A percentile compares a stretch with the other conserved stretches of the same genome.
Evolutionary conservation across 805 yeast genomes (phyloP).

Genomic region (Kodamaea restingae): DNA sequence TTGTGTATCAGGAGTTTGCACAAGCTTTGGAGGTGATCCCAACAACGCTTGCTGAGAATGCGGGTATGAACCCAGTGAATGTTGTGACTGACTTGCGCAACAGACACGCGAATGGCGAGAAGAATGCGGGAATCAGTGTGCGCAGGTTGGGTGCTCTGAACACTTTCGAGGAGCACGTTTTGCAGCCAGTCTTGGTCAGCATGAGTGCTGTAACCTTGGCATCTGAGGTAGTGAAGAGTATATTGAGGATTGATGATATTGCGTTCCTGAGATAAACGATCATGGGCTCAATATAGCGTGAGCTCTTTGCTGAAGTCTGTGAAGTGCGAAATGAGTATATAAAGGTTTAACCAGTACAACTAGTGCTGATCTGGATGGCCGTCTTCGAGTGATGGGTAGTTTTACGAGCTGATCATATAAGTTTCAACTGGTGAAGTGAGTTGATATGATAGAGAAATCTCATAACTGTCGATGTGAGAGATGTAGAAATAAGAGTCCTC

Average conservation of each 20-base stretch:
- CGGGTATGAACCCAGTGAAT: conserved; percentile 86
- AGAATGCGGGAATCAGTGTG: conserved; percentile 92
- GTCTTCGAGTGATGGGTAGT: too few relatives aligned
- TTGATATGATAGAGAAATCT: too few relatives aligned
- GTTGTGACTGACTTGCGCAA: conserved; percentile 90
- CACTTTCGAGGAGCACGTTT: conserved; percentile 87
- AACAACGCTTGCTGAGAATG: conserved; percentile 90
- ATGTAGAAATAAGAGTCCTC: too few relatives aligned
- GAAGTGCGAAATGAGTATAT: not conserved
- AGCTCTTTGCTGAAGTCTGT: too few relatives aligned
- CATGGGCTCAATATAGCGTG: too few relatives aligned
- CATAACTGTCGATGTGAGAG: too few relatives aligned
- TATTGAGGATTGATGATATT: conserved; percentile 94
- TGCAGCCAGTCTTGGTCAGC: conserved; percentile 93
- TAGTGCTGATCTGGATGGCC: too few relatives aligned
- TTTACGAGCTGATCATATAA: too few relatives aligned
- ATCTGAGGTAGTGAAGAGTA: conserved; percentile 93
- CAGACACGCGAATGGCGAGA: conserved; percentile 87
- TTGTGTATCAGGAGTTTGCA: conserved; percentile 89
- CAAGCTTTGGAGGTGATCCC: conserved; percentile 90
- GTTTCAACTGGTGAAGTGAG: too few relatives aligned
- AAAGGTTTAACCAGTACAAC: too few relatives aligned
- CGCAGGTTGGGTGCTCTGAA: conserved; percentile 91
- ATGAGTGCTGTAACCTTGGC: conserved; percentile 93
- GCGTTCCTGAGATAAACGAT: conserved; percentile 63